These are phyloP conservation scores for Solanum gandarillasii DNA, from an alignment of 257 asterid species.

Conservation along the genomic window DNA sequence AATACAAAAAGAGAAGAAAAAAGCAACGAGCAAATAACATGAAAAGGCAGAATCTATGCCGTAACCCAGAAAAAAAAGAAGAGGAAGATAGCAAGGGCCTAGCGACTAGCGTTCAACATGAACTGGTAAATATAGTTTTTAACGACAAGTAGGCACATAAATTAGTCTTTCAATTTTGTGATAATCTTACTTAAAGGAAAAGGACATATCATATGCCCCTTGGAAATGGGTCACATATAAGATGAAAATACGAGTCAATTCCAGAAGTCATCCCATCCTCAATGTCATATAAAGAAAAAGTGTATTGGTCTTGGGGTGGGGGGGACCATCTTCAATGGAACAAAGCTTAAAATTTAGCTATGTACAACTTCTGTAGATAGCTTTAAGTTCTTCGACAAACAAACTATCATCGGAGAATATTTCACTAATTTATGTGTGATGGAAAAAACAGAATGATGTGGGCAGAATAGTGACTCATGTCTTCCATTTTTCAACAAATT, in stretches of 20 bases:
- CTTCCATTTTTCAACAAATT: not conserved
- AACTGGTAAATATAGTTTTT: not conserved
- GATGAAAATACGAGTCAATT: not conserved
- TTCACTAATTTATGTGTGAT: not conserved
- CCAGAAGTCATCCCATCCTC: not conserved
- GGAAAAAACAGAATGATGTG: not conserved
- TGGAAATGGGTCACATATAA: not conserved
- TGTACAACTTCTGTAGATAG: not conserved
- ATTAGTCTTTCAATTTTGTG: not conserved
- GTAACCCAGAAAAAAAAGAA: not conserved
- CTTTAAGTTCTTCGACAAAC: not conserved
- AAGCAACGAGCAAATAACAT: not conserved
- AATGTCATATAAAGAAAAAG: not conserved
- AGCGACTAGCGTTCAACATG: not conserved
- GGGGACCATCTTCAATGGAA: not conserved
- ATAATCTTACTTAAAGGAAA: not conserved
- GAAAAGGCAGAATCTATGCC: not conserved
- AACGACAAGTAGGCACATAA: not conserved
- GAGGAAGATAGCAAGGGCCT: not conserved
- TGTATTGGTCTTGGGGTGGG: not conserved
- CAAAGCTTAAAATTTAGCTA: not conserved
- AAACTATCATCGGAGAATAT: not conserved
- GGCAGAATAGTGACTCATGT: not conserved
- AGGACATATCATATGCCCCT: not conserved
- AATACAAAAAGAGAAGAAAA: not conserved